Evolutionary conservation across 2,329 filamentous ascomycete genomes (phyloP).

Genomic region (Curvularia sp.): DNA sequence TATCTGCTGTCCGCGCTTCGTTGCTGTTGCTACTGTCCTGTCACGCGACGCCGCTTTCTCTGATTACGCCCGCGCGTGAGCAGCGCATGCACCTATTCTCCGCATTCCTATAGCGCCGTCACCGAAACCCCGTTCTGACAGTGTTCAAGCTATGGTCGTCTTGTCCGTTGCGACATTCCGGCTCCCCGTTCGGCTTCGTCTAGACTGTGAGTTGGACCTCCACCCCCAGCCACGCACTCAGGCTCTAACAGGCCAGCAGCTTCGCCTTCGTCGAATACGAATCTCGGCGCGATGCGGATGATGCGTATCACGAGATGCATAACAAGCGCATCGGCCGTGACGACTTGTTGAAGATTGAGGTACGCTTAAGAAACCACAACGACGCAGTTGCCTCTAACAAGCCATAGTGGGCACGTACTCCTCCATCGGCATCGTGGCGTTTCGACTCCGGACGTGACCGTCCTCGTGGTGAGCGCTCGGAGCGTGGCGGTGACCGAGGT

Average conservation of each 20-base stretch:
- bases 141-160: slow-evolving; percentile 83
- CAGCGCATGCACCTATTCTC: slow-evolving; percentile 15
- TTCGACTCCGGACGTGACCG: slow-evolving; percentile 78
- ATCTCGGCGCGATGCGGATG: slow-evolving; percentile 95
- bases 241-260: slow-evolving; percentile 61
- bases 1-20: slow-evolving; percentile 3
- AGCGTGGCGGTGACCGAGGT: slow-evolving; percentile 68
- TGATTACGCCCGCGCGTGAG: slow-evolving; percentile 5
- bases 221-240: neutral
- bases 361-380: slow-evolving; percentile 52
- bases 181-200: slow-evolving; percentile 92
- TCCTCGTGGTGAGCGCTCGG: slow-evolving; percentile 57
- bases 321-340: slow-evolving; percentile 98
- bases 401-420: slow-evolving; percentile 93
- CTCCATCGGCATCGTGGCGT: slow-evolving; percentile 96
- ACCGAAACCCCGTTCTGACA: slow-evolving; percentile 53
- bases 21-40: slow-evolving; percentile 11
- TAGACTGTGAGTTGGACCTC: slow-evolving; percentile 79
- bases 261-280: slow-evolving; percentile 99
- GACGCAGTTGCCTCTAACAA: slow-evolving; percentile 27
- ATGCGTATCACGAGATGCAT: slow-evolving; percentile 99
- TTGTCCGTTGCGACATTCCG: slow-evolving; percentile 98
- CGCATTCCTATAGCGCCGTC: slow-evolving; percentile 24
- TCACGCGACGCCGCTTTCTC: slow-evolving; percentile 15
- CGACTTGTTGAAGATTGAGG: slow-evolving; percentile 97